These are phyloP conservation scores for Phoma sp. DNA, from an alignment of 2,329 filamentous ascomycete species.

Conservation along the genomic window DNA sequence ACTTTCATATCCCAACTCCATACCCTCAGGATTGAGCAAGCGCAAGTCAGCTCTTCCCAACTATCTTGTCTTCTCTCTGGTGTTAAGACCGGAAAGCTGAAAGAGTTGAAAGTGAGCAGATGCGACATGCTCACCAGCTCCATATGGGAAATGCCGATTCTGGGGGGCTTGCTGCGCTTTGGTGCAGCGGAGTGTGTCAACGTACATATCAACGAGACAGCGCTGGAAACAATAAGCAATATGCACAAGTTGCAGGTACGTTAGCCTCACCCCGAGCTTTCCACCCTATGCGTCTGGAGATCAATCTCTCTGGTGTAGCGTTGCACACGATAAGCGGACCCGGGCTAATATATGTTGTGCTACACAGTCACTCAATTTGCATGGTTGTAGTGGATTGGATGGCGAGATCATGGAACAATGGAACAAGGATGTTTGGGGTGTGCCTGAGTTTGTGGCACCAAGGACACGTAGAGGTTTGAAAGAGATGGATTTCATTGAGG, in stretches of 20 bases:
- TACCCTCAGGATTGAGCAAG: not conserved
- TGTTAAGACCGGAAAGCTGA: not conserved
- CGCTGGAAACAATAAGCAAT: constrained; percentile 16
- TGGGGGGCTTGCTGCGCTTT: not conserved
- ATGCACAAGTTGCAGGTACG: constrained; percentile 12
- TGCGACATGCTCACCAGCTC: constrained; percentile 13
- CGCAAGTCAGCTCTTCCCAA: not conserved
- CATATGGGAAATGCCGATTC: not conserved
- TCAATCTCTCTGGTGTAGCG: constrained; percentile 21
- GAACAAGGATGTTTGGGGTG: constrained; percentile 36
- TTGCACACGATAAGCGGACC: constrained; percentile 26
- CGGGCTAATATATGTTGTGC: constrained; percentile 15
- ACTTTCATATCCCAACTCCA: not conserved
- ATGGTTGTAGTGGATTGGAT: constrained; percentile 35
- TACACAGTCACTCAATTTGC: constrained; percentile 35
- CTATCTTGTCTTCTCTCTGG: not conserved
- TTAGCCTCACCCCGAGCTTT: not conserved
- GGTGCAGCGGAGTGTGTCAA: not conserved
- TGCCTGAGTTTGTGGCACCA: constrained; percentile 34
- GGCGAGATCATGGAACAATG: constrained; percentile 25
- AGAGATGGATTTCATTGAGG: constrained; percentile 34
- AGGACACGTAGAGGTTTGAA: constrained; percentile 2
- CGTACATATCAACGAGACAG: not conserved
- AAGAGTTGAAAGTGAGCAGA: not conserved
- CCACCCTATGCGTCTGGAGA: no score